Conservation (phyloP, 306 rosid species). For the Senna tora region DNA sequence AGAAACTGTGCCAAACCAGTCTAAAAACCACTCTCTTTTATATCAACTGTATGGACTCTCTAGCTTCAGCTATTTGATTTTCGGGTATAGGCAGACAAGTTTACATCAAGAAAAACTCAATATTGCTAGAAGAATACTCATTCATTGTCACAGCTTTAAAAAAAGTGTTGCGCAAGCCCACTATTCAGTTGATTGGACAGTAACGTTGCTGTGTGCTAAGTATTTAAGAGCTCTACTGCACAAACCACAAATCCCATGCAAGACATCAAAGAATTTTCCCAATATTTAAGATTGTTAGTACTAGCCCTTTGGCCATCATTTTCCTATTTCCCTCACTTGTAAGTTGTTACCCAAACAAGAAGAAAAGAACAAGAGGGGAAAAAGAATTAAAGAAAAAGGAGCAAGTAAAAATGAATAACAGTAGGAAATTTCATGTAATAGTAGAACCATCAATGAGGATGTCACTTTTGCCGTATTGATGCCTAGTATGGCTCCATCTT, state of each 20-base stretch:
- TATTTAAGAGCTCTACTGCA: conserved; percentile 3
- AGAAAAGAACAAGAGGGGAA: not conserved
- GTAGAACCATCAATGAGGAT: not conserved
- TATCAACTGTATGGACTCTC: conserved; percentile 3
- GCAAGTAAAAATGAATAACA: conserved; percentile 9
- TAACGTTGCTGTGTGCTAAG: conserved; percentile 1
- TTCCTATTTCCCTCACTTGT: not conserved
- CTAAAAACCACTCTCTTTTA: not conserved
- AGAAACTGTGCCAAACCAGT: not conserved
- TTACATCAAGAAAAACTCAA: no score
- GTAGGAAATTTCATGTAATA: conserved; percentile 6
- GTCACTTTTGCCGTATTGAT: not conserved
- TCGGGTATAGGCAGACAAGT: no score
- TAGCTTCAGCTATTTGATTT: not conserved
- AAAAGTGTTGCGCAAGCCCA: not conserved
- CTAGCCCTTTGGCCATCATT: not conserved
- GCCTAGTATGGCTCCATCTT: not conserved
- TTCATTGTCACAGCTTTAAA: not conserved
- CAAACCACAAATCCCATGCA: not conserved
- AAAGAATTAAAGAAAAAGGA: not conserved
- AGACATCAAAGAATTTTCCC: not conserved
- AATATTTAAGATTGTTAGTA: not conserved
- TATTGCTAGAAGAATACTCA: not conserved
- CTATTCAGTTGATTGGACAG: not conserved
- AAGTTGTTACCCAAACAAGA: not conserved